Base-by-base conservation (phyloP, 768 basidiomycete genomes). In the Russula vinacea region DNA sequence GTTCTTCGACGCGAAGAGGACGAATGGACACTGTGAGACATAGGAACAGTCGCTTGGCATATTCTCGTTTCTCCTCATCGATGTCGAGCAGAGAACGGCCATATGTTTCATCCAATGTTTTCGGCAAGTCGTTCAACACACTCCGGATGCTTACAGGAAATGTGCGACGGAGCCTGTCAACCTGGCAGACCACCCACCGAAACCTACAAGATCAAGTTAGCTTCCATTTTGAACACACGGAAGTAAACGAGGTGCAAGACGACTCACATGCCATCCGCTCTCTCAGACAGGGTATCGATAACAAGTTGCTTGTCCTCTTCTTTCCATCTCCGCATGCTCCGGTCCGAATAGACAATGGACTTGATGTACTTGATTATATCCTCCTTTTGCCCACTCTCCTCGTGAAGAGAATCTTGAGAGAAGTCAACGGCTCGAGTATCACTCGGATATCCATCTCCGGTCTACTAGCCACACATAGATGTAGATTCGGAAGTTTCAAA, bases 211-310 rank as follows among this genome's bases (percentile, higher is more conserved):
- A 9, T 26, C 14, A 40, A 1, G 19, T 55, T 7, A 39, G 54
- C 13, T 6, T 17, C 54, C 2, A 24, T 16, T 7, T 6, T 6
- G 17, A 9, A 13, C 3, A 3, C 0, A 14, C 6, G n/a, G 5
- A 11, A 26, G 14, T n/a, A 39, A 13, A 45, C 1, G 3, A n/a
- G 8, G 26, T 35, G 3, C 13, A 10, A 26, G 17, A 32, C 14
- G 2, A 37, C 64, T 24, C 33, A 65, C 64, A 65, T 65, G 22
- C 64, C 64, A 6, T 56, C 44, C 6, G 59, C 44, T 29, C 50
- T 62, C 10, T 13, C 16, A 14, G 64, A 50, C 4, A 65, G 40
- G 0, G 33, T 26, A 32, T 55, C 44, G 2, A 62, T 11, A 1
- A 56, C 64, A 0, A 56, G 45, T 33, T 13, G 50, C 22, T 40